Evolutionary conservation across 108 stramenopile genomes (phyloP).

Genomic region (Schizochytrium sp.): DNA sequence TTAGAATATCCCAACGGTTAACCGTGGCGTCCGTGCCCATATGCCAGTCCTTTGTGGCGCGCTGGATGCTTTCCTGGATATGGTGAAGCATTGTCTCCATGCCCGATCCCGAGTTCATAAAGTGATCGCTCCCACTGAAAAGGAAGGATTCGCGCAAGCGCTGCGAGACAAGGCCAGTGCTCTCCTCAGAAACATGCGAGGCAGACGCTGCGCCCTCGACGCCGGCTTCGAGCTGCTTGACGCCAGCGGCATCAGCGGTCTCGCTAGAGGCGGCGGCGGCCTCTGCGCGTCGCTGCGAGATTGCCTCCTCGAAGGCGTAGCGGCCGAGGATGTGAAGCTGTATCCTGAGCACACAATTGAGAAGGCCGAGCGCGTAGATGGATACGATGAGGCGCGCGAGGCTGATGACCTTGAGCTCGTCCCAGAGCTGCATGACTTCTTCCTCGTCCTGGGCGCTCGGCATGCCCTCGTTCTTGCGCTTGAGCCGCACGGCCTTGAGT

Average conservation of each 20-base stretch:
- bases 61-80: background rate
- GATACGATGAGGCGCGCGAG: background rate
- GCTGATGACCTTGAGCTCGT: conserved; percentile 16
- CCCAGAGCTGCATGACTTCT: background rate
- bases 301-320: background rate
- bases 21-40: conserved; percentile 9
- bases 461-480: background rate
- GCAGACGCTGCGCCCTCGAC: background rate
- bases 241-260: no score
- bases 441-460: conserved; percentile 1
- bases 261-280: background rate
- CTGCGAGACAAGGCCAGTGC: background rate
- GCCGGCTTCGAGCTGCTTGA: background rate
- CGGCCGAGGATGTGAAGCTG: conserved; percentile 6
- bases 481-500: background rate
- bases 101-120: background rate
- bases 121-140: conserved; percentile 2
- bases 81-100: background rate
- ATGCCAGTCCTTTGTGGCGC: background rate
- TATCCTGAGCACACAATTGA: background rate
- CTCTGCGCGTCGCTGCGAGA: background rate
- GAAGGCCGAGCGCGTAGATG: background rate
- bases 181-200: background rate
- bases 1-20: background rate
- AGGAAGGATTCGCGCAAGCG: background rate